A percentile compares a stretch with the other conserved stretches of the same genome.
Conservation (phyloP, 345 rosid genomes). For the Gossypium rotundifolium region DNA sequence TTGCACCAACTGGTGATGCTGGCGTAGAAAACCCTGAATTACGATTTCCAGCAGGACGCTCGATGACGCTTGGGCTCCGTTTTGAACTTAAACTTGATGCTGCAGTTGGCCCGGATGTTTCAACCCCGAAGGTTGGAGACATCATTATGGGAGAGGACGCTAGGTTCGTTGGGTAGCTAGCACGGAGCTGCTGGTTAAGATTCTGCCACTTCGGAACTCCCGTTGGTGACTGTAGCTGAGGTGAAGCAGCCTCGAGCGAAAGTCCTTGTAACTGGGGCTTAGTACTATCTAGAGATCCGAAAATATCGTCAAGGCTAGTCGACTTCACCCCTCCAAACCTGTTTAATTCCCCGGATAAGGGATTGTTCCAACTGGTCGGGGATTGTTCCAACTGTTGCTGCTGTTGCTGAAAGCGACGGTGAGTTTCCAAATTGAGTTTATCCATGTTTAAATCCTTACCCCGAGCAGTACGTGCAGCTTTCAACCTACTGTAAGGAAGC, state of each 20-base stretch:
- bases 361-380: neutral
- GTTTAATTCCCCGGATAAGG: neutral
- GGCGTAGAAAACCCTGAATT: neutral
- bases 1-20: neutral
- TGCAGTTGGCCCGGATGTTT: neutral
- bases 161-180: neutral
- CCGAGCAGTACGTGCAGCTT: neutral
- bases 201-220: neutral
- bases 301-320: neutral
- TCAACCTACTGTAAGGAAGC: neutral
- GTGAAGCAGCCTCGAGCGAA: neutral
- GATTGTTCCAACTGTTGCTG: neutral
- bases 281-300: neutral
- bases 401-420: neutral
- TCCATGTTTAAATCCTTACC: neutral
- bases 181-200: neutral
- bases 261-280: neutral
- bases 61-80: neutral
- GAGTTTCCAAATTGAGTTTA: neutral
- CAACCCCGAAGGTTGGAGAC: neutral
- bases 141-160: neutral
- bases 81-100: neutral
- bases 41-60: neutral
- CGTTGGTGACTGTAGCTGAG: neutral
- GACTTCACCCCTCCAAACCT: neutral